Percentiles rank a stretch among this genome's conserved stretches.
Evolutionary conservation across 139 green algal species (phyloP).

Genomic region (Edaphochlamys debaryana): DNA sequence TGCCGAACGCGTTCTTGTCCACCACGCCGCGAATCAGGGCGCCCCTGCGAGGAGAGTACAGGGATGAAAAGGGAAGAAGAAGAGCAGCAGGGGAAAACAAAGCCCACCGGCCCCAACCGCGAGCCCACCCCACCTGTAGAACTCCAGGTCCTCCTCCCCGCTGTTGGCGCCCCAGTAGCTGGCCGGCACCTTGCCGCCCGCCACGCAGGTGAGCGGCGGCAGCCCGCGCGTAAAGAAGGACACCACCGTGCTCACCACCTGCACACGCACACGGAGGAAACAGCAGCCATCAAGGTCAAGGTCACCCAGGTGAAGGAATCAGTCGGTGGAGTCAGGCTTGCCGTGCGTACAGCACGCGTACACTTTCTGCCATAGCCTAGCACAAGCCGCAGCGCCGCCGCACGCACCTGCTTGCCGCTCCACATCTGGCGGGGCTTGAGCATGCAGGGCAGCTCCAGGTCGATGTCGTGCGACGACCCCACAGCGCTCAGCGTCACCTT

Average conservation of each 20-base stretch:
- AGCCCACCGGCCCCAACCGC: no score
- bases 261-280: no score
- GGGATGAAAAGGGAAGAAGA: no score
- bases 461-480: slow-evolving; percentile 35
- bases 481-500: slow-evolving; percentile 13
- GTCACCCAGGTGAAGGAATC: no score
- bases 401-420: slow-evolving; percentile 98
- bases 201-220: slow-evolving; percentile 81
- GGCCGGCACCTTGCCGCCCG: slow-evolving; percentile 76
- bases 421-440: slow-evolving; percentile 86
- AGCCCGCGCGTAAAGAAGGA: slow-evolving; percentile 76
- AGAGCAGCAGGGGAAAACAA: no score
- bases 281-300: no score
- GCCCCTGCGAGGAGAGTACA: no score
- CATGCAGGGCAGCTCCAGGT: slow-evolving; percentile 80
- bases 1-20: slow-evolving; percentile 96
- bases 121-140: no score
- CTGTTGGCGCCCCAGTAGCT: slow-evolving; percentile 84
- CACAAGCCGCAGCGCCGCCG: no score
- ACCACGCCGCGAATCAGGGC: slow-evolving; percentile 79
- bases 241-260: slow-evolving; percentile 85
- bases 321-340: no score
- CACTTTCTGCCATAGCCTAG: no score
- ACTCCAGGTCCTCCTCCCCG: slow-evolving; percentile 75
- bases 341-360: no score